Evolutionary conservation across 164 flowering plant species (phyloP).

Genomic region (Magnolia sinica): DNA sequence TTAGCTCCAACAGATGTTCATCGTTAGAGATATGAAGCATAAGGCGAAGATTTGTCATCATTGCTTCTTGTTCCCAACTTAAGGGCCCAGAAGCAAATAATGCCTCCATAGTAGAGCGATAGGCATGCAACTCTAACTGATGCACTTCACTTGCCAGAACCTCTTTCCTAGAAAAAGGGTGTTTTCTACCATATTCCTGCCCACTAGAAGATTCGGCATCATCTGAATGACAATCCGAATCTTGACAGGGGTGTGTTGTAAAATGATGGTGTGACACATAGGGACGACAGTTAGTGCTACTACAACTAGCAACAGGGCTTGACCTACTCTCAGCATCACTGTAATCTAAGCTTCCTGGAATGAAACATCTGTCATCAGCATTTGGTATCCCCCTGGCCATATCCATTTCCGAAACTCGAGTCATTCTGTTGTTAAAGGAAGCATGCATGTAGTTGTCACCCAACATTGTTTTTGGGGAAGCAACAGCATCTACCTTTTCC

Average conservation of each 20-base stretch:
- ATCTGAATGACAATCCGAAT: conserved; percentile 39
- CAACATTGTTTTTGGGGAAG: conserved; percentile 41
- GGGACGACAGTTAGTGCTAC: conserved; percentile 32
- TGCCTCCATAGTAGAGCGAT: conserved; percentile 77
- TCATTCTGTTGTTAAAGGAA: conserved; percentile 36
- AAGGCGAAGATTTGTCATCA: conserved; percentile 81
- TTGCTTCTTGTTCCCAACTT: conserved; percentile 88
- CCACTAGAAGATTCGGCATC: conserved; percentile 68
- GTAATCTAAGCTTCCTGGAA: conserved; percentile 34
- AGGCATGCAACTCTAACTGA: conserved; percentile 83
- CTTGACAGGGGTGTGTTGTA: conserved; percentile 27
- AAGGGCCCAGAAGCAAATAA: conserved; percentile 85
- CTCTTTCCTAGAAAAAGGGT: conserved; percentile 33
- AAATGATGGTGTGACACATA: conserved; percentile 23
- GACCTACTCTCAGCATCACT: conserved; percentile 43
- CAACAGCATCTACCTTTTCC: conserved; percentile 57
- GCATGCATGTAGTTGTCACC: conserved; percentile 50
- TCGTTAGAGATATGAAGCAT: conserved; percentile 82
- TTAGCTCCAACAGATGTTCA: conserved; percentile 83
- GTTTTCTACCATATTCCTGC: conserved; percentile 33
- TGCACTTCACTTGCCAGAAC: conserved; percentile 55
- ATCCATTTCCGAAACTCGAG: conserved; percentile 39
- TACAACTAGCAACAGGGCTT: conserved; percentile 88
- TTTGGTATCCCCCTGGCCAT: conserved; percentile 32
- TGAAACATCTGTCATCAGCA: conserved; percentile 30